Percentiles rank a stretch among this genome's conserved stretches.
Evolutionary conservation across 208 protist genomes (phyloP).

Genomic region (Strigomonas culicis): DNA sequence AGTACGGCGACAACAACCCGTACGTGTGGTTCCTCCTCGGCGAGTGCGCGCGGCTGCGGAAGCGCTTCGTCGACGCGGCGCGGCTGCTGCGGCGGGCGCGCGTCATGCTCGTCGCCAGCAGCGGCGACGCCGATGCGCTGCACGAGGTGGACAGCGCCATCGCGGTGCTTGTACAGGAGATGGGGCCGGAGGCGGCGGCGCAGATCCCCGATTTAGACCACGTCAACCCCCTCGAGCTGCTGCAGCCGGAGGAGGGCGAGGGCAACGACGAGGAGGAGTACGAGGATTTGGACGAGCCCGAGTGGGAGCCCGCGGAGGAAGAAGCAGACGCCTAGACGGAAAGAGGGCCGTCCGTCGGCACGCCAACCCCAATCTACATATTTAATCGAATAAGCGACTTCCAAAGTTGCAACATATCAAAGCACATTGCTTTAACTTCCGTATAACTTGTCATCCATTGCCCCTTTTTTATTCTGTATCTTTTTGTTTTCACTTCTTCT

Average conservation of each 20-base stretch:
- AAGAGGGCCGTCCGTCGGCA: too few species aligned
- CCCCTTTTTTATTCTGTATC: too few species aligned
- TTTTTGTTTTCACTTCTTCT: too few species aligned
- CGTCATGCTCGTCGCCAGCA: slow-evolving; percentile 75
- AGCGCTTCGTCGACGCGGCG: slow-evolving; percentile 69
- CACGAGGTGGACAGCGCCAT: slow-evolving; percentile 80
- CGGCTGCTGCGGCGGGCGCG: slow-evolving; percentile 77
- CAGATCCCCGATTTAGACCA: slow-evolving; percentile 76
- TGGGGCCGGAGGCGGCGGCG: slow-evolving; percentile 73
- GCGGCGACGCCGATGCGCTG: slow-evolving; percentile 49
- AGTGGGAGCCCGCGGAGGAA: slow-evolving; percentile 72
- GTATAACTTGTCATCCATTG: too few species aligned
- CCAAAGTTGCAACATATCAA: too few species aligned
- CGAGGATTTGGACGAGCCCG: slow-evolving; percentile 61
- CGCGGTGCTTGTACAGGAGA: slow-evolving; percentile 72
- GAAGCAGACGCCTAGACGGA: slow-evolving; percentile 19
- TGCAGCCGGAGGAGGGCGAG: slow-evolving; percentile 55
- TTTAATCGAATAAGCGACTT: too few species aligned
- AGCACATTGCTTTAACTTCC: too few species aligned
- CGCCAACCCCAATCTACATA: too few species aligned
- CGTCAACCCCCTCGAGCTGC: slow-evolving; percentile 78
- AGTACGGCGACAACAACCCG: slow-evolving; percentile 87
- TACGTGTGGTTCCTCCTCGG: slow-evolving; percentile 93
- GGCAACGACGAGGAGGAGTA: slow-evolving; percentile 34
- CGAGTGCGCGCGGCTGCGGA: slow-evolving; percentile 74